A percentile compares a stretch with the other conserved stretches of the same genome.
Conservation (phyloP, 2,329 filamentous ascomycete species). For the Diplodia corticola region DNA sequence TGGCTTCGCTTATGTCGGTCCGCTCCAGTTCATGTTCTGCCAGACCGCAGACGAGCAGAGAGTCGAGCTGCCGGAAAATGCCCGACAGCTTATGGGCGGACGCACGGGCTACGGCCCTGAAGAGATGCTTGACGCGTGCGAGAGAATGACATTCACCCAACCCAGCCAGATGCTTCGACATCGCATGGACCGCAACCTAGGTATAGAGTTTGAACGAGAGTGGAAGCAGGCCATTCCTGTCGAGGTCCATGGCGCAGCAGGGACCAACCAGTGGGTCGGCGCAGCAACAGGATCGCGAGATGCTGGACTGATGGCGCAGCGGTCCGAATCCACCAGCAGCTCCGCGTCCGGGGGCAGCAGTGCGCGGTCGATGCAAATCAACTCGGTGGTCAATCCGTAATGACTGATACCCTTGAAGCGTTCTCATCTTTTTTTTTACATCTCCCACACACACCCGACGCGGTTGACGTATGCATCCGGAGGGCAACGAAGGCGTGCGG, state of each 20-base stretch:
- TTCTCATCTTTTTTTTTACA: background rate
- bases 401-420: background rate
- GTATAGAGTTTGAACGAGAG: conserved; percentile 22
- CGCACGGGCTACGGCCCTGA: conserved; percentile 27
- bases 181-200: conserved; percentile 23
- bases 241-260: conserved; percentile 21
- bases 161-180: conserved; percentile 27
- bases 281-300: background rate
- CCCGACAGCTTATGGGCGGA: conserved; percentile 27
- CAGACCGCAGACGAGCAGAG: conserved; percentile 26
- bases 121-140: conserved; percentile 32
- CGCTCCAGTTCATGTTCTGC: conserved; percentile 32
- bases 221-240: conserved; percentile 25
- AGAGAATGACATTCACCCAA: conserved; percentile 30
- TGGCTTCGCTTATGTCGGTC: conserved; percentile 31
- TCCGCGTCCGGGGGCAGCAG: conserved; percentile 13
- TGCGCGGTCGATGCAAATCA: conserved; percentile 24
- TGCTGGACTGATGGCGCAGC: background rate
- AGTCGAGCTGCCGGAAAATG: conserved; percentile 24
- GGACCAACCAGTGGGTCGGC: background rate
- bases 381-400: conserved; percentile 25
- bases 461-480: background rate
- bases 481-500: background rate
- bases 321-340: conserved; percentile 13
- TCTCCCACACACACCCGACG: background rate